These are phyloP conservation scores for Arxiozyma telluris DNA, from an alignment of 1,139 yeast species.

Conservation along the genomic window DNA sequence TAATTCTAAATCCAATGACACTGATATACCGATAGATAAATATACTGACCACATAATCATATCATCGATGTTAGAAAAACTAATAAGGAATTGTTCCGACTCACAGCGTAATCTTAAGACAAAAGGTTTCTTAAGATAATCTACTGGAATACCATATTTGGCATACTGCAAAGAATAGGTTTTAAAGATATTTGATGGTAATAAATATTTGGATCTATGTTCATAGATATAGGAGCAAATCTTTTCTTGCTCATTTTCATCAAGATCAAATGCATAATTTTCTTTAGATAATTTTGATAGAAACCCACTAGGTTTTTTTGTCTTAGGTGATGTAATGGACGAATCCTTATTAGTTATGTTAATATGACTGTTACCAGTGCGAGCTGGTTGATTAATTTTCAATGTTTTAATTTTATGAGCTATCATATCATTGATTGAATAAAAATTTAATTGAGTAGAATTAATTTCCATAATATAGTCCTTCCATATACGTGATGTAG, in stretches of 20 bases:
- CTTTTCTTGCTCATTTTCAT: slow-evolving; percentile 26
- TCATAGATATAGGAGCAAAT: slow-evolving; percentile 24
- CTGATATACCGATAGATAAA: slow-evolving; percentile 52
- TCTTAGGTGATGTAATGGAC: neutral
- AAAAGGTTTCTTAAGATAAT: slow-evolving; percentile 37
- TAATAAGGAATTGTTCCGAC: slow-evolving; percentile 55
- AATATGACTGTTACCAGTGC: no score
- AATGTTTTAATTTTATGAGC: slow-evolving; percentile 15
- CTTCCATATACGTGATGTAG: slow-evolving; percentile 57
- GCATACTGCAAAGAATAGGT: slow-evolving; percentile 64
- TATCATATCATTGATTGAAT: slow-evolving; percentile 31
- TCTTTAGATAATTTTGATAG: slow-evolving; percentile 1
- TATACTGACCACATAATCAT: slow-evolving; percentile 61
- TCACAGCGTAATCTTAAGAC: slow-evolving; percentile 58
- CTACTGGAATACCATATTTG: slow-evolving; percentile 60
- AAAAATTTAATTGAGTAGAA: slow-evolving; percentile 65
- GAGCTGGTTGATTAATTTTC: neutral
- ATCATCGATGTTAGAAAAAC: slow-evolving; percentile 46
- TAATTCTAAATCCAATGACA: slow-evolving; percentile 50
- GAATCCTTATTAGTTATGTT: neutral
- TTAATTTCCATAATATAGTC: slow-evolving; percentile 55
- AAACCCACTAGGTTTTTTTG: neutral
- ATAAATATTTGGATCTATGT: slow-evolving; percentile 28
- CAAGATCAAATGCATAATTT: slow-evolving; percentile 16
- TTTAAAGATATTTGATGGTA: slow-evolving; percentile 35